Conservation (phyloP, 176 grass and related monocot genomes). For the Musa itinerans region DNA sequence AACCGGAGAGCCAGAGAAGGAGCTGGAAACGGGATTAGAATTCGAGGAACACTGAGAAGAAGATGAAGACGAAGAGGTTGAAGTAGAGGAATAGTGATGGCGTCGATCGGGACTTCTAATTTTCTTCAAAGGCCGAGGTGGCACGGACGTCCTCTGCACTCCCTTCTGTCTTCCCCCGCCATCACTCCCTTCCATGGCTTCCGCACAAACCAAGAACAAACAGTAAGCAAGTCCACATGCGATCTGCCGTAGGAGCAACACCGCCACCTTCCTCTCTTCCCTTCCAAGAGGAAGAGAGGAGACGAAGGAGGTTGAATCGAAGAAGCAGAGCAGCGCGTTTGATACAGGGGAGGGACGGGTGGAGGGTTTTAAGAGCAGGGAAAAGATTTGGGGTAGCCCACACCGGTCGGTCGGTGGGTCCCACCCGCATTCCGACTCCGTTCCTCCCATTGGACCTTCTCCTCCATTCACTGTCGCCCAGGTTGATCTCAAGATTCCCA, state of each 20-base stretch:
- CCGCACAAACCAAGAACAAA: not conserved
- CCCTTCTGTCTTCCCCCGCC: not conserved
- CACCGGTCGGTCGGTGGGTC: not conserved
- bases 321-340: not conserved
- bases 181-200: not conserved
- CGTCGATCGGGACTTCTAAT: constrained; percentile 44
- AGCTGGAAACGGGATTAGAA: constrained; percentile 50
- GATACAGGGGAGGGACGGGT: not conserved
- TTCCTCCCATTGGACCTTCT: not conserved
- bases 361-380: not conserved
- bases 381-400: not conserved
- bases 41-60: constrained; percentile 28
- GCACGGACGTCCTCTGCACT: constrained; percentile 18
- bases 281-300: not conserved
- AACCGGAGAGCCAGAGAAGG: constrained; percentile 24
- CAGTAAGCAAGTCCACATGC: not conserved
- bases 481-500: not conserved
- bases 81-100: constrained; percentile 27
- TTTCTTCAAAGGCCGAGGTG: constrained; percentile 51
- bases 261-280: not conserved
- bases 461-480: not conserved
- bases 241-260: not conserved
- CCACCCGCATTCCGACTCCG: not conserved
- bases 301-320: not conserved
- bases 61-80: constrained; percentile 29